A percentile compares a stretch with the other conserved stretches of the same genome.
Conservation (phyloP, 2,329 filamentous ascomycete species). For the Colletotrichum spaethianum region DNA sequence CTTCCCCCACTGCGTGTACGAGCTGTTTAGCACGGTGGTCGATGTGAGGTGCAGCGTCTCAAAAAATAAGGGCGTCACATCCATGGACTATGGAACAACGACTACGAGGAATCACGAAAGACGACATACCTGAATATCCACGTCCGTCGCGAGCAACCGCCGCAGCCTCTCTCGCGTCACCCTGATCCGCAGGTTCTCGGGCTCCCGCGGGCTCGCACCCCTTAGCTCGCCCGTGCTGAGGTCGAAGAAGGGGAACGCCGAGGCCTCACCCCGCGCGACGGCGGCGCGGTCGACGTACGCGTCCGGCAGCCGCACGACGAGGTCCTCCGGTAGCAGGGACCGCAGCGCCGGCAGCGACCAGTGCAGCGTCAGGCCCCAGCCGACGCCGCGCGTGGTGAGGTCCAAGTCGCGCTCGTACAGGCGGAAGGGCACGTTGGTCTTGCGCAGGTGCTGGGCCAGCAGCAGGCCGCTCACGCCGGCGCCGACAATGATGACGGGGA, state of each 20-base stretch:
- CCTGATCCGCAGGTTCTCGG: slow-evolving; percentile 61
- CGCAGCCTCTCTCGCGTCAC: slow-evolving; percentile 63
- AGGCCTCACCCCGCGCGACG: slow-evolving; percentile 60
- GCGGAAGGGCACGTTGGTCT: slow-evolving; percentile 55
- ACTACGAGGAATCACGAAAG: too few relatives aligned
- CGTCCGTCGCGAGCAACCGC: slow-evolving; percentile 58
- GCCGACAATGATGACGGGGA: slow-evolving; percentile 53
- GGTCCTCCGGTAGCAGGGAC: slow-evolving; percentile 62
- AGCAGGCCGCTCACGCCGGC: slow-evolving; percentile 55
- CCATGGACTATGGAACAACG: too few relatives aligned
- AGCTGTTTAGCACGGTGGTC: neutral
- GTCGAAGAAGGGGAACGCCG: slow-evolving; percentile 70
- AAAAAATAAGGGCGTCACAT: too few relatives aligned
- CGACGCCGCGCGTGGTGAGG: slow-evolving; percentile 62
- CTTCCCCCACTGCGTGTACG: slow-evolving; percentile 57
- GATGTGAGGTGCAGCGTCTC: too few relatives aligned
- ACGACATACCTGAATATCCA: slow-evolving; percentile 56
- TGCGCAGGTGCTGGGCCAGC: slow-evolving; percentile 53
- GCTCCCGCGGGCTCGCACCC: slow-evolving; percentile 58
- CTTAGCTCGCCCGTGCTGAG: slow-evolving; percentile 62
- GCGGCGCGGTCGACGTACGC: slow-evolving; percentile 68
- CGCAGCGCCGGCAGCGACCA: slow-evolving; percentile 71
- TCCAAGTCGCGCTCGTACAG: slow-evolving; percentile 68
- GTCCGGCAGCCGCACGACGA: slow-evolving; percentile 61
- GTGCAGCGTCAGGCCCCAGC: slow-evolving; percentile 76